Conservation (phyloP, 1,284 basidiomycete species). For the Schizophyllum commune region DNA sequence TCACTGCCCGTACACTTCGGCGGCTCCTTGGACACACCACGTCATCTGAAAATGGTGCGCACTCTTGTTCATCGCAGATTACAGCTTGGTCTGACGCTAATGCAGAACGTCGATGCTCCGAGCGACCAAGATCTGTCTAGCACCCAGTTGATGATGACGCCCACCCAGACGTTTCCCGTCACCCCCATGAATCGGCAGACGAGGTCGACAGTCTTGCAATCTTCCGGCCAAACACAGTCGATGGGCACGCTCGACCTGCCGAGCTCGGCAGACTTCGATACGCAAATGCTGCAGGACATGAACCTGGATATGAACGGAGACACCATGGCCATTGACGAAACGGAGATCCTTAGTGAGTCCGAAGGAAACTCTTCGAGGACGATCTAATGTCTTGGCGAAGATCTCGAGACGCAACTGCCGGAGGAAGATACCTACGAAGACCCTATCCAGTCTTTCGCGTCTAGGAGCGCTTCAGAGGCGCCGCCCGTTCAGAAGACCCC, state of each 20-base stretch:
- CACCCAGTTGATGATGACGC: conserved; percentile 29
- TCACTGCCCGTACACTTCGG: conserved; percentile 30
- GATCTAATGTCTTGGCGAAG: conserved; percentile 17
- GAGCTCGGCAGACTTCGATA: conserved; percentile 22
- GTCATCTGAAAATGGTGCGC: conserved; percentile 41
- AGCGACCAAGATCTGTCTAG: conserved; percentile 28
- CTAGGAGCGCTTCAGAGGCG: background rate
- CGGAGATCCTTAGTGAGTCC: conserved; percentile 38
- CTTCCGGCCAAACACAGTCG: conserved; percentile 1
- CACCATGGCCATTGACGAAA: conserved; percentile 19
- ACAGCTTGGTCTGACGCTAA: conserved; percentile 13
- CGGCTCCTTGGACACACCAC: conserved; percentile 49
- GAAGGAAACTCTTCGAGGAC: background rate
- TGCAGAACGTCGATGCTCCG: conserved; percentile 10
- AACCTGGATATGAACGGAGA: conserved; percentile 16
- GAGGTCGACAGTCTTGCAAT: conserved; percentile 5
- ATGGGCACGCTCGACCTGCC: conserved; percentile 10
- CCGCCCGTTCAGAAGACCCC: conserved; percentile 3
- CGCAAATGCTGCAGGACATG: conserved; percentile 35
- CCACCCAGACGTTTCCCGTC: conserved; percentile 7
- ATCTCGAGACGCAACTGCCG: conserved; percentile 37
- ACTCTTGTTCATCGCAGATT: conserved; percentile 1
- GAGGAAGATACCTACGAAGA: conserved; percentile 14
- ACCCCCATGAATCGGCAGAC: conserved; percentile 2
- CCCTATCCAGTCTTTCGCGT: conserved; percentile 30